Evolutionary conservation across 1,139 yeast species (phyloP), one percentile per base, ranked within the genome.

Genomic region (Pneumocystis oryctolagi): DNA sequence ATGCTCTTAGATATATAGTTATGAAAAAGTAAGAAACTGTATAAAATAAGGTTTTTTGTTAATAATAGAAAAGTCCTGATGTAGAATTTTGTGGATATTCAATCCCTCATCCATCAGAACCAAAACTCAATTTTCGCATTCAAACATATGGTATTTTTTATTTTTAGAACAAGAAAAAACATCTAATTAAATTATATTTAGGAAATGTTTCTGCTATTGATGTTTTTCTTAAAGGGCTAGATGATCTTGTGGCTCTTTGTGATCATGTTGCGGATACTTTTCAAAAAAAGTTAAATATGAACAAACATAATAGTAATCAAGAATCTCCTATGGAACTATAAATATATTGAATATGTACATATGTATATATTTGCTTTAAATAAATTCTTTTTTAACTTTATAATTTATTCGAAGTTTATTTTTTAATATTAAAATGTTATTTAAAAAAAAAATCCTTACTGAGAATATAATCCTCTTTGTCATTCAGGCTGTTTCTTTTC

Each of bases 61-160:
- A n/a, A 9, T 28, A 60, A 25, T 64, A 60, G 3, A 14, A 25
- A 60, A 74, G 77, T 76, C 96, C 97, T 55, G 95, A 89, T 69
- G 97, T 92, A 40, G 98, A 92, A 72, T 92, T 94, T 74, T 92
- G 97, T 72, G 98, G 98, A 65, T 92, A 92, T 76, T 88, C 97
- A 61, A 94, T 92, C 67, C 98, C 98, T n/a, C 98, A 92, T 75
- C 98, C 98, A 35, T 88, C 96, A 42, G 98, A 94, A 75, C 82
- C 89, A 66, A 86, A 87, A 70, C 77, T 92, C 76, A 89, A 94
- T 76, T 74, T 92, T 64, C 83, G 98, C 76, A 89, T 92, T 68
- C 98, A 92, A 75, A 94, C 98, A 0, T 90, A 89, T 71, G 97
- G 94, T 61, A 72, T 18, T 55, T 47, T 56, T 39, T 42, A 20